Percentiles rank a stretch among this genome's conserved stretches.
These are phyloP conservation scores for Parastagonospora nodorum DNA, from an alignment of 2,329 filamentous ascomycete genomes.

Conservation along the genomic window DNA sequence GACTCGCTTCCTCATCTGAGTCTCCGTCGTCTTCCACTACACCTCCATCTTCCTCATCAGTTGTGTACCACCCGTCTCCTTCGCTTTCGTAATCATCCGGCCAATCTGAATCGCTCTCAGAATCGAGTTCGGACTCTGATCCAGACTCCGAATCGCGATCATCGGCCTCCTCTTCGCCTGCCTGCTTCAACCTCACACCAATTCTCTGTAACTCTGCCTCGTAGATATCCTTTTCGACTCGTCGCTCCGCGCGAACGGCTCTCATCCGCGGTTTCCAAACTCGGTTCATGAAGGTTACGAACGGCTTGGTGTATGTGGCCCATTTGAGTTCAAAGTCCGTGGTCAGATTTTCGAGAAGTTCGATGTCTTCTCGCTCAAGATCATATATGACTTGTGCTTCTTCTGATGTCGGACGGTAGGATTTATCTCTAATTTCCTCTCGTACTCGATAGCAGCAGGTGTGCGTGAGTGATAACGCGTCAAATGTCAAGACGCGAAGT, in stretches of 20 bases:
- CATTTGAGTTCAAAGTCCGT: not conserved
- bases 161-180: not conserved
- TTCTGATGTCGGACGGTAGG: not conserved
- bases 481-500: not conserved
- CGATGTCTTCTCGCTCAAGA: not conserved
- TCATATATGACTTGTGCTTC: not conserved
- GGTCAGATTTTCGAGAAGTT: not conserved
- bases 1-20: not conserved
- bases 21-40: not conserved
- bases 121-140: too few relatives aligned
- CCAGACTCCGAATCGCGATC: too few relatives aligned
- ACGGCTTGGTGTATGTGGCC: not conserved
- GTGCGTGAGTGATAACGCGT: not conserved
- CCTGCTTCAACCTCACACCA: not conserved
- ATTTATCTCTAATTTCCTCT: not conserved
- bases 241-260: not conserved
- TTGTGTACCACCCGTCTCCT: not conserved
- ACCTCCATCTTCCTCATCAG: constrained; percentile 1
- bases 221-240: not conserved
- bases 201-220: not conserved
- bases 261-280: constrained; percentile 2
- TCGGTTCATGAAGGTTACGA: not conserved
- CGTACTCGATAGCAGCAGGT: constrained; percentile 3
- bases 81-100: not conserved
- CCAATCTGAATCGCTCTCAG: not conserved